Evolutionary conservation across 805 yeast species (phyloP), one percentile per base, ranked within the genome.

Genomic region (Wickerhamomyces pijperi): DNA sequence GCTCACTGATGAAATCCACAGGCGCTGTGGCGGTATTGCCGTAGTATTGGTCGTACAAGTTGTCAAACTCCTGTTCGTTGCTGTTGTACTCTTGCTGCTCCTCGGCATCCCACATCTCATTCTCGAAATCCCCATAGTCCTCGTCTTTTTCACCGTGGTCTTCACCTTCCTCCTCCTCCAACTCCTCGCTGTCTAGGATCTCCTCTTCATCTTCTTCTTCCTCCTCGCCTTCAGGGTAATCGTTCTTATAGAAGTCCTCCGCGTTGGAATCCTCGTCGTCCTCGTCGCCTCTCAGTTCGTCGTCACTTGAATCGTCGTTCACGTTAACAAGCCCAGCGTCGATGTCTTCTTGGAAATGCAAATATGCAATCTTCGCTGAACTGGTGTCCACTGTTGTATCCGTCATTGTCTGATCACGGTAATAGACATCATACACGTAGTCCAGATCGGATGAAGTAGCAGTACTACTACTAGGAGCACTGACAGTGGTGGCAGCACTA

Each of bases 221-320:
- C 50, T 83, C 90, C 46, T 86, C 96, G 53, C 88, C 96, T 35
- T 86, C 95, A 0, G 97, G 97, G 53, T 90, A 90, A 53, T 90
- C 97, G 58, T 92, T 90, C 50, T 77, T 76, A 55, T 90, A 90
- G 53, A 78, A 88, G 40, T 83, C 86, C 61, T 90, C 98, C 17
- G 95, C 95, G 53, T 83, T 83, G 0, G 92, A 82, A 53, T 83
- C 94, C 45, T 82, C 90, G 50, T 83, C 86, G 47, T 82, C 92
- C 0, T 85, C 70, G 9, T 50, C 58, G n/a, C 58, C 56, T 15
- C 39, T 45, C 4, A 67, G 9, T 21, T 9, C 23, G 6, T 21
- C 23, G 6, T 21, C 71, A n/a, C 67, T 70, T 8, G 33, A 31
- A 33, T 56, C 55, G 2, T 54, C 59, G 7, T 58, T 61, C 23